Evolutionary conservation across 257 asterid genomes (phyloP).

Genomic region (Plantago ovata): DNA sequence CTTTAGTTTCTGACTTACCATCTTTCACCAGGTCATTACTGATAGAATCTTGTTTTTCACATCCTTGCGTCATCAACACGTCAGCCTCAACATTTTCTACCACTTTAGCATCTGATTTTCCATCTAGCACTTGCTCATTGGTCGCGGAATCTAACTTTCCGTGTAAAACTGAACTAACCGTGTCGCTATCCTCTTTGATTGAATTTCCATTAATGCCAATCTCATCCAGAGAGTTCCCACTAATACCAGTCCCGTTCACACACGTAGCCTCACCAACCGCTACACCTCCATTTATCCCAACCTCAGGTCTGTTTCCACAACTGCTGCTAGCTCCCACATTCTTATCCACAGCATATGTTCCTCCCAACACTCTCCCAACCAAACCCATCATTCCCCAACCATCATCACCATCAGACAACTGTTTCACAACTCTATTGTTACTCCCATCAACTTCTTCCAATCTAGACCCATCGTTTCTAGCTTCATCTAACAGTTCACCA

Average conservation of each 20-base stretch:
- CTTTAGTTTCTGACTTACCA: neutral
- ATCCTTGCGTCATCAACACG: conserved; percentile 25
- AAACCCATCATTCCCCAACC: conserved; percentile 32
- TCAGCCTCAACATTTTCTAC: conserved; percentile 18
- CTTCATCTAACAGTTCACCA: neutral
- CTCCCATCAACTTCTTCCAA: neutral
- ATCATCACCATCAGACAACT: conserved; percentile 25
- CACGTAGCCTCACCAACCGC: conserved; percentile 9
- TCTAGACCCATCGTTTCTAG: neutral
- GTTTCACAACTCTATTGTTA: conserved; percentile 17
- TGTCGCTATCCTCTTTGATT: neutral
- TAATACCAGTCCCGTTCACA: conserved; percentile 14
- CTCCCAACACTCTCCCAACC: conserved; percentile 43
- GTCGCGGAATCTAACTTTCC: conserved; percentile 14
- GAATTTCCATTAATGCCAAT: conserved; percentile 18
- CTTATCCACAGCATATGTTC: conserved; percentile 34
- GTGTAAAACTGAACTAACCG: conserved; percentile 11
- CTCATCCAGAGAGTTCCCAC: conserved; percentile 11
- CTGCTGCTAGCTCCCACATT: conserved; percentile 21
- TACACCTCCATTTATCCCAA: neutral
- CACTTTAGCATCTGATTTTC: conserved; percentile 19
- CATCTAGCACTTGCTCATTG: conserved; percentile 24
- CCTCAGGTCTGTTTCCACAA: conserved; percentile 9
- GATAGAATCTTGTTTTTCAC: conserved; percentile 21
- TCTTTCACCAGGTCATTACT: neutral